These are phyloP conservation scores for Colletotrichum incanum DNA, from an alignment of 2,329 filamentous ascomycete species.

Conservation along the genomic window DNA sequence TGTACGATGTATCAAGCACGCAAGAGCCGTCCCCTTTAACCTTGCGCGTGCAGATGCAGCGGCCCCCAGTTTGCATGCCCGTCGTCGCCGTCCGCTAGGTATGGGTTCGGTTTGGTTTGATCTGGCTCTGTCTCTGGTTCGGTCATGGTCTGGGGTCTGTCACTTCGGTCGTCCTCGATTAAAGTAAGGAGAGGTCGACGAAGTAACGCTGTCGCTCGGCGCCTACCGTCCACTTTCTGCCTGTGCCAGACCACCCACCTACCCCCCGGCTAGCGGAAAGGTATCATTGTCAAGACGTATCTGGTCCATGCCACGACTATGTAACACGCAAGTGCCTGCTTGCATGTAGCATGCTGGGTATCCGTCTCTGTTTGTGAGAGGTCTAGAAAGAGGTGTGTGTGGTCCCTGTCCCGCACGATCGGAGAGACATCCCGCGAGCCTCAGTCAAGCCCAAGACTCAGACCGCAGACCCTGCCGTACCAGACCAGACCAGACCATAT, in stretches of 20 bases:
- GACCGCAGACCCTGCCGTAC: conserved; percentile 30
- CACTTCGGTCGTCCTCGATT: conserved; percentile 37
- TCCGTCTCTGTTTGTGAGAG: conserved; percentile 31
- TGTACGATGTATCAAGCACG: conserved; percentile 9
- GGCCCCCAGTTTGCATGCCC: conserved; percentile 31
- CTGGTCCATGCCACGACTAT: conserved; percentile 35
- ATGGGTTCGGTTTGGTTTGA: conserved; percentile 3
- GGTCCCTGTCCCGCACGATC: conserved; percentile 36
- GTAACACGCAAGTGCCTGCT: conserved; percentile 39
- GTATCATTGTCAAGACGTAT: conserved; percentile 8
- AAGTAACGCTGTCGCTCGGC: conserved; percentile 42
- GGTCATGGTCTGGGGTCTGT: conserved; percentile 31
- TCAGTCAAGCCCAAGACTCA: conserved; percentile 31
- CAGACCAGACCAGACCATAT: conserved; percentile 21
- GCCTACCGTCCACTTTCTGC: conserved; percentile 32
- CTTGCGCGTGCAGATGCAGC: conserved; percentile 22
- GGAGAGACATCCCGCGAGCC: conserved; percentile 40
- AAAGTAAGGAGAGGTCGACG: conserved; percentile 35
- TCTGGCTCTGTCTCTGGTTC: conserved; percentile 10
- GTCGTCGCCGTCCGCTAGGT: conserved; percentile 18
- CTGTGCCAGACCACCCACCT: not conserved
- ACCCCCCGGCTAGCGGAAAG: not conserved
- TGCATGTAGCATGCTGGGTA: conserved; percentile 32
- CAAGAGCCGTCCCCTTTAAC: not conserved
- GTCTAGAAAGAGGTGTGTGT: conserved; percentile 30